These are phyloP conservation scores for Meyerozyma sp. DNA, from an alignment of 1,139 yeast species.

Conservation along the genomic window DNA sequence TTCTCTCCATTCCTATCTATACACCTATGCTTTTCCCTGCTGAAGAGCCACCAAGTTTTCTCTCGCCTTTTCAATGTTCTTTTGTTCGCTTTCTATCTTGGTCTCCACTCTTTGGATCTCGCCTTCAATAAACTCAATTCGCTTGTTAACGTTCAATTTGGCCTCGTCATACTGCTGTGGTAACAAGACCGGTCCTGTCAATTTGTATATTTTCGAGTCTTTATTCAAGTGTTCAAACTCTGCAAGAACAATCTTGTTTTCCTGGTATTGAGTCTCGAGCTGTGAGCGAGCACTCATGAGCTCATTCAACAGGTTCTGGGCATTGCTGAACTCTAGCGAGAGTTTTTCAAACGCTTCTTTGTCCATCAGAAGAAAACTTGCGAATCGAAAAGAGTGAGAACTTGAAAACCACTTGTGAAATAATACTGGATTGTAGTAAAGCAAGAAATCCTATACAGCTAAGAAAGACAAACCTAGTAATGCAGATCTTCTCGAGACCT, in stretches of 20 bases:
- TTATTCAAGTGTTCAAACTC: constrained; percentile 65
- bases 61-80: constrained; percentile 44
- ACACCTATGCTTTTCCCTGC: background rate
- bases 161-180: constrained; percentile 89
- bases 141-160: constrained; percentile 71
- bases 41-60: constrained; percentile 37
- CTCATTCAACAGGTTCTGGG: constrained; percentile 36
- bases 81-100: constrained; percentile 50
- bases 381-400: background rate
- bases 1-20: background rate
- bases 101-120: constrained; percentile 71
- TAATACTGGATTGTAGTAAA: too few species aligned
- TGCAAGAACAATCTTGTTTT: constrained; percentile 82
- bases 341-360: constrained; percentile 36
- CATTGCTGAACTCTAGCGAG: constrained; percentile 33
- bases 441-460: too few species aligned
- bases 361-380: background rate
- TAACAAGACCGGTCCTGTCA: constrained; percentile 86
- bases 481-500: too few species aligned
- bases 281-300: constrained; percentile 59
- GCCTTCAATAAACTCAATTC: constrained; percentile 76
- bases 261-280: constrained; percentile 79
- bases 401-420: too few species aligned
- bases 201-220: constrained; percentile 70
- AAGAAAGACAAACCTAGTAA: too few species aligned